These are phyloP conservation scores for Arabis alpina DNA, from an alignment of 345 rosid genomes.

Conservation along the genomic window DNA sequence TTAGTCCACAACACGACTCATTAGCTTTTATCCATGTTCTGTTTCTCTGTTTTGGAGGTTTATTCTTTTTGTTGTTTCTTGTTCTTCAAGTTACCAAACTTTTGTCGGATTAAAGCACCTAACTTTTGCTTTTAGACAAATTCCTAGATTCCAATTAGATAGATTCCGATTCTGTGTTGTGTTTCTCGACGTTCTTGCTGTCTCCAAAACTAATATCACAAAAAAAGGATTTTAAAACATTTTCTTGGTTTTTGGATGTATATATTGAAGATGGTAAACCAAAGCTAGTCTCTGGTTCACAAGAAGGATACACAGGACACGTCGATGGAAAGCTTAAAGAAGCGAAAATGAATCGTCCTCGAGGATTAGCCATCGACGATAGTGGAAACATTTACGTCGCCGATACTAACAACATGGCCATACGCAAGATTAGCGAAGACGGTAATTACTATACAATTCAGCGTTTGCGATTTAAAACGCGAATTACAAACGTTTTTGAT, in stretches of 20 bases:
- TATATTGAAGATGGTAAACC: constrained; percentile 80
- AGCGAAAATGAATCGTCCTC: constrained; percentile 86
- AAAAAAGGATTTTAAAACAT: not conserved
- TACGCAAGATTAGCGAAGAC: constrained; percentile 89
- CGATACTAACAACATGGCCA: constrained; percentile 88
- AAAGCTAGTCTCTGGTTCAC: constrained; percentile 83
- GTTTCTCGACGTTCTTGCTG: not conserved
- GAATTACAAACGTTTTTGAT: not conserved
- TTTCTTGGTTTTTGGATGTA: not conserved
- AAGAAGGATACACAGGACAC: constrained; percentile 85
- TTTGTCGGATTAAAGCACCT: constrained; percentile 1
- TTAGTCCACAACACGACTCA: constrained; percentile 40
- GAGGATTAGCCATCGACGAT: constrained; percentile 81
- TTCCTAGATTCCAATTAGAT: not conserved
- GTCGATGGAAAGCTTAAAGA: constrained; percentile 84
- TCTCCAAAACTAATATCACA: constrained; percentile 1
- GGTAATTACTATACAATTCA: constrained; percentile 49
- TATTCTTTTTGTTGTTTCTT: constrained; percentile 29
- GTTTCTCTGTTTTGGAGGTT: constrained; percentile 32
- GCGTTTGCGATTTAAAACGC: not conserved
- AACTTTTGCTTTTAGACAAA: constrained; percentile 30
- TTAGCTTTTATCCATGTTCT: constrained; percentile 24
- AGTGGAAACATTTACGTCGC: constrained; percentile 94
- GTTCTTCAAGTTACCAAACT: constrained; percentile 34
- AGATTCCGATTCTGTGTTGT: constrained; percentile 23